phyloP scores from a whole-genome alignment of 768 basidiomycete species.

The Trametes cinnabarina region DNA sequence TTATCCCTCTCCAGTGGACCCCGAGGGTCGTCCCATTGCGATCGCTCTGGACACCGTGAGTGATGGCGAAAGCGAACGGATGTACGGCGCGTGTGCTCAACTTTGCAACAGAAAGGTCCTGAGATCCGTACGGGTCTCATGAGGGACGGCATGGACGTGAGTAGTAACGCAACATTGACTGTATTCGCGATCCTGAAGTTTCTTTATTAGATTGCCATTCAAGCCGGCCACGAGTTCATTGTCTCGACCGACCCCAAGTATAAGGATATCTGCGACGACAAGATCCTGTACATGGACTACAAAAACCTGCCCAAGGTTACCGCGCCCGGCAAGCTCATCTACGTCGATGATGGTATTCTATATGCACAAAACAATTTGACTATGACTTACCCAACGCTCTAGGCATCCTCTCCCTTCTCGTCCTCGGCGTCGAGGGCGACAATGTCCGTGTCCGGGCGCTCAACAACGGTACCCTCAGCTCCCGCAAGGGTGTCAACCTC shows the following conservation, averaged over 20 bases:
- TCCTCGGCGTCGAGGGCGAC: constrained; percentile 80
- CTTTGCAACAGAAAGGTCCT: constrained; percentile 81
- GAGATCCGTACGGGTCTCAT: constrained; percentile 98
- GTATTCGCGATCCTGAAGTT: constrained; percentile 7
- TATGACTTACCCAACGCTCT: constrained; percentile 3
- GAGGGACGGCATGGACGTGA: constrained; percentile 79
- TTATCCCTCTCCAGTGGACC: constrained; percentile 46
- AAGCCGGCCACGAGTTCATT: constrained; percentile 91
- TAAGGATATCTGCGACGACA: constrained; percentile 75
- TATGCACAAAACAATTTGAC: not conserved
- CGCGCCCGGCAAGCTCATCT: constrained; percentile 94
- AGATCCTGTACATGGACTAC: constrained; percentile 92
- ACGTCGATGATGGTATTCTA: constrained; percentile 87
- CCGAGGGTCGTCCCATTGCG: constrained; percentile 85
- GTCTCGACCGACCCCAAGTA: constrained; percentile 84
- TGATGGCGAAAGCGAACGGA: no score
- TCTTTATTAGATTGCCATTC: constrained; percentile 63
- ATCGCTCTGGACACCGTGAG: constrained; percentile 96
- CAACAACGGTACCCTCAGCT: constrained; percentile 91
- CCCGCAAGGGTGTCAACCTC: constrained; percentile 98
- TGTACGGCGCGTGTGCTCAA: no score
- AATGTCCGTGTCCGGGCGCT: constrained; percentile 81
- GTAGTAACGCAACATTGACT: constrained; percentile 31
- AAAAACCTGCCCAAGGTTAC: constrained; percentile 93
- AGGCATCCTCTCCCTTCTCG: constrained; percentile 91